A percentile compares a stretch with the other conserved stretches of the same genome.
phyloP scores from a whole-genome alignment of 148 eudicot species.

The Arbutus unedo region DNA sequence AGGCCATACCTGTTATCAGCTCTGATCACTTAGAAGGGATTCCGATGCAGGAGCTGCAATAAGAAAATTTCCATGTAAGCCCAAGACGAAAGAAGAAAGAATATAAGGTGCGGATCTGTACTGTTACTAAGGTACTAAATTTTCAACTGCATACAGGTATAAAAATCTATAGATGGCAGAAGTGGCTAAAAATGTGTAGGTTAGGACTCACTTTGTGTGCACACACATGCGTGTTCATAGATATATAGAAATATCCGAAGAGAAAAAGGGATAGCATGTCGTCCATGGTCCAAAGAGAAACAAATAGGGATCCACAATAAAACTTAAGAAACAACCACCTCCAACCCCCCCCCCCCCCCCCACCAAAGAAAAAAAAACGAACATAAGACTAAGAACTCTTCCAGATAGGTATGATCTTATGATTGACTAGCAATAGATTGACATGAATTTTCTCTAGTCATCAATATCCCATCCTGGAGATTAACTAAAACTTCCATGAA shows the following conservation, averaged over 20 bases:
- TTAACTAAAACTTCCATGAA: no score
- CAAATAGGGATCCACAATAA: not conserved
- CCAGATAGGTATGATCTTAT: not conserved
- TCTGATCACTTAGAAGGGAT: constrained; percentile 43
- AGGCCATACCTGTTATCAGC: constrained; percentile 13
- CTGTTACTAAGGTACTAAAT: not conserved
- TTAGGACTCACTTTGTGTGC: not conserved
- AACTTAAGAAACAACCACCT: not conserved
- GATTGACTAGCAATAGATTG: not conserved
- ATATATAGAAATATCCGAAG: not conserved
- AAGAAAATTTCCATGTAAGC: not conserved
- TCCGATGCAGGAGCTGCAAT: constrained; percentile 41
- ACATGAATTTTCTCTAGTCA: not conserved
- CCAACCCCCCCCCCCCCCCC: not conserved
- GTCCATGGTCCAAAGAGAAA: not conserved
- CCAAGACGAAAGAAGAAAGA: not conserved
- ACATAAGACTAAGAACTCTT: not conserved
- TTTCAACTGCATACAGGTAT: not conserved
- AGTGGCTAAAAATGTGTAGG: not conserved
- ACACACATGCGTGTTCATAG: no score
- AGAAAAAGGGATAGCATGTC: not conserved
- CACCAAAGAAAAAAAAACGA: not conserved
- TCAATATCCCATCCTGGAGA: not conserved
- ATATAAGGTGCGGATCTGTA: not conserved
- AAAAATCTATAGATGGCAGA: not conserved